Evolutionary conservation across 2,329 filamentous ascomycete species (phyloP).

Genomic region (Arachnopeziza araneosa): DNA sequence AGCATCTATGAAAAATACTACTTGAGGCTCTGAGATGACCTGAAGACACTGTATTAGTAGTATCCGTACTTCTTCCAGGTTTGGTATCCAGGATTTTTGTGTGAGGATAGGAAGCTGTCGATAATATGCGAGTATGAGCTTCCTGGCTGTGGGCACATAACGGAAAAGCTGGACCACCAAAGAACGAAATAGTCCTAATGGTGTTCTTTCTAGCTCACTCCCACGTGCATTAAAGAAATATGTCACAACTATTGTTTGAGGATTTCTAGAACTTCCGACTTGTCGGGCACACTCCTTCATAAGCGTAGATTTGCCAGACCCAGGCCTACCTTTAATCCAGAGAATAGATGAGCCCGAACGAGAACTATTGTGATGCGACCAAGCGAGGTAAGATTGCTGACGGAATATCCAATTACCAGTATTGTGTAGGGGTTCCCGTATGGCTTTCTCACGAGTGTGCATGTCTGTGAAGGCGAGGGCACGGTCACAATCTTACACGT

Average conservation of each 20-base stretch:
- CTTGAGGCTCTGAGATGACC: conserved; percentile 17
- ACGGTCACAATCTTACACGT: too few species aligned
- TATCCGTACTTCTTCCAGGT: conserved; percentile 21
- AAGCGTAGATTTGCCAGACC: conserved; percentile 39
- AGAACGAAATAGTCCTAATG: conserved; percentile 44
- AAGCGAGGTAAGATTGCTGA: conserved; percentile 16
- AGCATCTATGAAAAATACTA: conserved; percentile 39
- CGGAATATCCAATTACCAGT: conserved; percentile 38
- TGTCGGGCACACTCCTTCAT: conserved; percentile 28
- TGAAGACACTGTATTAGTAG: conserved; percentile 24
- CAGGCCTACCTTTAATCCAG: conserved; percentile 43
- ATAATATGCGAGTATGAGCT: too few species aligned
- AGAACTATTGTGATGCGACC: conserved; percentile 31
- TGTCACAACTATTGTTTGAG: background rate
- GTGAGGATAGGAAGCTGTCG: conserved; percentile 23
- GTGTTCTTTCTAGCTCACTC: conserved; percentile 31
- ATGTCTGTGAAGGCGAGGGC: too few species aligned
- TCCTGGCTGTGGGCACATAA: conserved; percentile 21
- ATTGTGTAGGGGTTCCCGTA: too few species aligned
- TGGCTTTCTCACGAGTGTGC: too few species aligned
- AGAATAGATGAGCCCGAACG: conserved; percentile 38
- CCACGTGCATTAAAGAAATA: conserved; percentile 22
- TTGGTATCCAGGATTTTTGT: too few species aligned
- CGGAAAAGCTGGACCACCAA: conserved; percentile 41
- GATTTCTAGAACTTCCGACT: background rate